phyloP scores from a whole-genome alignment of 2,329 filamentous ascomycete species.

The Pseudogymnoascus sp. region DNA sequence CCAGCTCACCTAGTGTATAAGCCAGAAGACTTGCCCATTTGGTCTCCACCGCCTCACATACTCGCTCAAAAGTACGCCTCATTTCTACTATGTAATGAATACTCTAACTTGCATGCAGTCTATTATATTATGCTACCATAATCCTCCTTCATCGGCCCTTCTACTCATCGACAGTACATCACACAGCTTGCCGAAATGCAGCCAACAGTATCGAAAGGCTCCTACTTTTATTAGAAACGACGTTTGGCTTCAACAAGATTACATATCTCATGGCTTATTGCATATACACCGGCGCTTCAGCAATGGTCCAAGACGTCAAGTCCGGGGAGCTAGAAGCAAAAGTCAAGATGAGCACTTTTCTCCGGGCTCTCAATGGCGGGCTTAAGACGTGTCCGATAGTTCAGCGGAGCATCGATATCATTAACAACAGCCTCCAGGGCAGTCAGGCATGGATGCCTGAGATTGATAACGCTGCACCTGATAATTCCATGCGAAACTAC shows the following conservation, averaged over 20 bases:
- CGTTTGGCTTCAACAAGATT: slow-evolving; percentile 26
- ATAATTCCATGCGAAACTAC: slow-evolving; percentile 14
- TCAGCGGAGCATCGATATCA: slow-evolving; percentile 28
- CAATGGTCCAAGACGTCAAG: slow-evolving; percentile 26
- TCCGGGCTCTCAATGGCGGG: slow-evolving; percentile 23
- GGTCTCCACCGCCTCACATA: slow-evolving; percentile 50
- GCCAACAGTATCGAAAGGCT: slow-evolving; percentile 25
- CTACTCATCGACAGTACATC: background rate
- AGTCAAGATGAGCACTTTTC: slow-evolving; percentile 24
- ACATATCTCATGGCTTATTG: slow-evolving; percentile 31
- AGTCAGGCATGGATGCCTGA: background rate
- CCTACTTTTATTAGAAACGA: slow-evolving; percentile 24
- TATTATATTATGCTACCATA: slow-evolving; percentile 11
- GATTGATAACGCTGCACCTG: background rate
- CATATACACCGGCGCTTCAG: slow-evolving; percentile 29
- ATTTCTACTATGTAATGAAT: background rate
- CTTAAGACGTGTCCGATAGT: slow-evolving; percentile 25
- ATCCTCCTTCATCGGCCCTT: slow-evolving; percentile 12
- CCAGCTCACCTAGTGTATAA: slow-evolving; percentile 44
- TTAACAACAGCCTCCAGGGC: slow-evolving; percentile 19
- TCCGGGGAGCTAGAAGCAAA: slow-evolving; percentile 20
- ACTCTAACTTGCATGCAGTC: background rate
- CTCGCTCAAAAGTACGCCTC: slow-evolving; percentile 41
- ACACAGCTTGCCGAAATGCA: slow-evolving; percentile 22
- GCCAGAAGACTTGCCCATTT: slow-evolving; percentile 39